phyloP scores from a whole-genome alignment of 495 filamentous ascomycete species.

The Hyaloscypha variabilis region DNA sequence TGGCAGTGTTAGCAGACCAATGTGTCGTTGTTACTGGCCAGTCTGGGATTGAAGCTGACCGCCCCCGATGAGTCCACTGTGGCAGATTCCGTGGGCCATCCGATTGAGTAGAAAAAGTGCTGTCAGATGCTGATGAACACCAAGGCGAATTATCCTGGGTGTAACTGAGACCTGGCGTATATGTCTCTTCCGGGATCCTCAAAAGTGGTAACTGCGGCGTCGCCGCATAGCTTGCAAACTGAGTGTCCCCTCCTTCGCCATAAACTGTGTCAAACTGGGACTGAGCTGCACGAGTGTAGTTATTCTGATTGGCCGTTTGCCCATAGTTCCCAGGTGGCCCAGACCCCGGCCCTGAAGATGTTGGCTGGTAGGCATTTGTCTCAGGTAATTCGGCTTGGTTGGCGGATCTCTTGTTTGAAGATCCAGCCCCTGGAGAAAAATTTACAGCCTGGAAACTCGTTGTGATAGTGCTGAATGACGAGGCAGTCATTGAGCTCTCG shows the following conservation, averaged over 20 bases:
- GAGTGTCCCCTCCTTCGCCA: slow-evolving; percentile 6
- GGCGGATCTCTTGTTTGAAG: slow-evolving; percentile 18
- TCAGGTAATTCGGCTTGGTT: slow-evolving; percentile 20
- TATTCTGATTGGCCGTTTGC: slow-evolving; percentile 14
- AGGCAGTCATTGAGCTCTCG: slow-evolving; percentile 25
- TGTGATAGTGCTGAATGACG: slow-evolving; percentile 19
- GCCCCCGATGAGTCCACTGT: slow-evolving; percentile 17
- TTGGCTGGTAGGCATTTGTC: slow-evolving; percentile 3
- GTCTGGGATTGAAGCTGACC: slow-evolving; percentile 25
- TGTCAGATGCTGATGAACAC: slow-evolving; percentile 53
- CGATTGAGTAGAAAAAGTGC: slow-evolving; percentile 52
- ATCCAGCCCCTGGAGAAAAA: slow-evolving; percentile 9
- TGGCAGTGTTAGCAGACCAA: slow-evolving; percentile 16
- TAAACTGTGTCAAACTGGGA: slow-evolving; percentile 18
- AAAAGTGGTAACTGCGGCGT: slow-evolving; percentile 24
- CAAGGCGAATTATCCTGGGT: slow-evolving; percentile 47
- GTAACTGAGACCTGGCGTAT: slow-evolving; percentile 26
- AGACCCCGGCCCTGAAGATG: slow-evolving; percentile 14
- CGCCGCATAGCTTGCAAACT: slow-evolving; percentile 9
- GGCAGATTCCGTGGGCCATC: slow-evolving; percentile 32
- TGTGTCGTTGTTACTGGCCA: slow-evolving; percentile 16
- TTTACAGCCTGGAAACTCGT: slow-evolving; percentile 19
- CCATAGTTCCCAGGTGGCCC: slow-evolving; percentile 12
- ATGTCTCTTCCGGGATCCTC: slow-evolving; percentile 27
- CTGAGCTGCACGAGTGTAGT: slow-evolving; percentile 14